phyloP scores from a whole-genome alignment of 2,329 filamentous ascomycete genomes.

The Celoporthe dispersa region DNA sequence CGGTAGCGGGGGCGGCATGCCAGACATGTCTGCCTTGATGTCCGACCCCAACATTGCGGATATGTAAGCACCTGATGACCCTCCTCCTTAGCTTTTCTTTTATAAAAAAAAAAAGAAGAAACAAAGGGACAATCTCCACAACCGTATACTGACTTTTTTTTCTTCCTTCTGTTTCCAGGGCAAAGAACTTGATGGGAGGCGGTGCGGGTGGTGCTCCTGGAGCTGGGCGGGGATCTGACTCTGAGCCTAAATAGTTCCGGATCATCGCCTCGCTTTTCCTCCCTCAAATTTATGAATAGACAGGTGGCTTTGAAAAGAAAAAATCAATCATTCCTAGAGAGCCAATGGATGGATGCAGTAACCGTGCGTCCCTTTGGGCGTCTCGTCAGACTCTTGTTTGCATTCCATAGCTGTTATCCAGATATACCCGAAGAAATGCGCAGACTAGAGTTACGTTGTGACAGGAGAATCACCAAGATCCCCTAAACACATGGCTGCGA shows the following conservation, averaged over 20 bases:
- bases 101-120: not conserved
- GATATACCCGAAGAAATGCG: not conserved
- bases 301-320: not conserved
- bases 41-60: conserved; percentile 89
- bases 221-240: conserved; percentile 22
- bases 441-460: not conserved
- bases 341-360: not conserved
- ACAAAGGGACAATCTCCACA: too few species aligned
- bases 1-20: conserved; percentile 80
- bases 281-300: not conserved
- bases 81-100: too few species aligned
- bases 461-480: not conserved
- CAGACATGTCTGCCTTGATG: conserved; percentile 85
- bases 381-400: not conserved
- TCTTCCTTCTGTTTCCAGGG: conserved; percentile 29
- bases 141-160: conserved; percentile 13
- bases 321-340: not conserved
- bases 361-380: not conserved
- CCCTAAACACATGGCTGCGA: not conserved
- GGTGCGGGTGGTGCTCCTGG: conserved; percentile 33
- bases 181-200: conserved; percentile 38
- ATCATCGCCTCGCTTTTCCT: not conserved
- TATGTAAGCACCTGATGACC: conserved; percentile 67
- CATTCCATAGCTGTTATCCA: not conserved
- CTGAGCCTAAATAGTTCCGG: conserved; percentile 11